Evolutionary conservation across 495 filamentous ascomycete genomes (phyloP), one percentile per base, ranked within the genome.

Genomic region (Aspergillus ellipticus): DNA sequence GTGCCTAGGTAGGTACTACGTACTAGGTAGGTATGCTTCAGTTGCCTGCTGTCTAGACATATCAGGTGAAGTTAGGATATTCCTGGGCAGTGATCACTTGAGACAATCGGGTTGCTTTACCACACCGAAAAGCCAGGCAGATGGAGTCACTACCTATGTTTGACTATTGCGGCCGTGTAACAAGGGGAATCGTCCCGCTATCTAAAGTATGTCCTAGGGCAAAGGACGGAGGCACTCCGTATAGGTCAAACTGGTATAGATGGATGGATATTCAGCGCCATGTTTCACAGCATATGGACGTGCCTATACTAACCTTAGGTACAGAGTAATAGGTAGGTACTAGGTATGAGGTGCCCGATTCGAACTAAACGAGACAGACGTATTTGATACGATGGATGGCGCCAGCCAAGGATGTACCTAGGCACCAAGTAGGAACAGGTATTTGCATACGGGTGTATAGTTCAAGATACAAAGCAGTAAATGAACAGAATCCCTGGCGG

Each of bases 261-360:
- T 39, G n/a, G 11, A 39, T 39, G 13, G 2, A 2, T 39, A 39
- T 39, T 24, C 50, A 43, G 35, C 31, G 21, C 42, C 21, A 53
- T 42, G 50, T 53, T 53, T 29, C 50, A 53, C 50, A 29, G 15
- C 50, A 53, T 53, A 10, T 24, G 49, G 17, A 39, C n/a, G n/a
- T n/a, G n/a, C n/a, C 24, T 28, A 28, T 28, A 7, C 24, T 28
- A 28, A 3, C n/a, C n/a, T n/a, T n/a, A n/a, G n/a, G n/a, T n/a
- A n/a, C n/a, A n/a, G n/a, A n/a, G n/a, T n/a, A n/a, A n/a, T n/a
- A n/a, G n/a, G n/a, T n/a, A n/a, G n/a, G n/a, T n/a, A n/a, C n/a
- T n/a, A n/a, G n/a, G n/a, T n/a, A n/a, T 28, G 24, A 7, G 7
- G 24, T 39, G n/a, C n/a, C 35, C n/a, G 35, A 13, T 39, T 13